These are phyloP conservation scores for Candida dendrica DNA, from an alignment of 805 yeast genomes.

Conservation along the genomic window DNA sequence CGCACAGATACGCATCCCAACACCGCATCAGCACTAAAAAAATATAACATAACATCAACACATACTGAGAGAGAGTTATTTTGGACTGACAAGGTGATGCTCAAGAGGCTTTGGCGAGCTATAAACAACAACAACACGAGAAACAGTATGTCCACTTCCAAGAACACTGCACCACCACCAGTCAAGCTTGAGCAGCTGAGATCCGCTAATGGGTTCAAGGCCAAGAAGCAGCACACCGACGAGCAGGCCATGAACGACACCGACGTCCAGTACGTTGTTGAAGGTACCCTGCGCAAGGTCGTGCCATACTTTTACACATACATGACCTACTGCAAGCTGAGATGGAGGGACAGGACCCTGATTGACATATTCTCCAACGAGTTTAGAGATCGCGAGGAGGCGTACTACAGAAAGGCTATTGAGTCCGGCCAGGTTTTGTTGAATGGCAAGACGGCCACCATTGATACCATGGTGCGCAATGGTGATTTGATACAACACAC, in stretches of 20 bases:
- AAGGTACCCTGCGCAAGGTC: conserved; percentile 60
- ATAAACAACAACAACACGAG: no score
- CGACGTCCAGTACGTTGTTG: conserved; percentile 48
- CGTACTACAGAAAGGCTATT: conserved; percentile 52
- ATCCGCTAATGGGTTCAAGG: conserved; percentile 13
- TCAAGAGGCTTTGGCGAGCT: no score
- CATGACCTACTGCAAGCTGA: conserved; percentile 78
- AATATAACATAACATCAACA: no score
- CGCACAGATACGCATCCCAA: no score
- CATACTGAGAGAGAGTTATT: no score
- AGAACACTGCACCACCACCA: conserved; percentile 1
- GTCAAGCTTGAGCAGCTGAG: conserved; percentile 12
- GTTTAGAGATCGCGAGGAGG: conserved; percentile 70
- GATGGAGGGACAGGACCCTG: conserved; percentile 86
- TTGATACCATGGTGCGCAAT: conserved; percentile 62
- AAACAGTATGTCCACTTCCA: no score
- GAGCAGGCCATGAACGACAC: conserved; percentile 27
- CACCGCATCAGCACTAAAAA: no score
- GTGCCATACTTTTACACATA: conserved; percentile 86
- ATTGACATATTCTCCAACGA: conserved; percentile 78
- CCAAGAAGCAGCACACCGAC: conserved; percentile 12
- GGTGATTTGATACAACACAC: conserved; percentile 76
- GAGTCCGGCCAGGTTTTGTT: conserved; percentile 64
- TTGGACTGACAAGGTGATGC: no score
- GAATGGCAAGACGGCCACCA: conserved; percentile 56